Evolutionary conservation across 805 yeast genomes (phyloP), one percentile per base, ranked within the genome.

Genomic region (Cephaloascus fragrans): DNA sequence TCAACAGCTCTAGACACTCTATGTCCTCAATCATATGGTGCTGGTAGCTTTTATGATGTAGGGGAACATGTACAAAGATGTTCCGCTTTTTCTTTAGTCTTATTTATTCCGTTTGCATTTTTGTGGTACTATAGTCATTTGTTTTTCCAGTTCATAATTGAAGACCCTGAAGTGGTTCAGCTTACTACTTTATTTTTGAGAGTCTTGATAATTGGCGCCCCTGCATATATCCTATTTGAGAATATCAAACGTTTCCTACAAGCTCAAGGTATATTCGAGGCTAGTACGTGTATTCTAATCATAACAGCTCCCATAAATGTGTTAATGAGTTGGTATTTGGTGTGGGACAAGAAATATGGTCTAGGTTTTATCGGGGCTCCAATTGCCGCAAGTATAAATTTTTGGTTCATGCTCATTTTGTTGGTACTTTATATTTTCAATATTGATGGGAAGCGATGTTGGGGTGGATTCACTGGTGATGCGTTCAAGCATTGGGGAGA

Each of bases 381-480:
- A 2, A 55, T 65, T 6, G 69, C 71, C 15, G 55, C 69, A 3
- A 62, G 59, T 3, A 49, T 64, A 39, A 67, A 67, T 41, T 67
- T 64, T 46, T 67, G 68, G 64, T 38, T 63, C 35, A 65, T 65
- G 69, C 53, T 52, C 14, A 15, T 60, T 4, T 47, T 67, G 29
- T 47, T 67, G 32, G 52, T 64, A 3, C 38, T 63, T 26, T 66
- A 66, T 46, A 67, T 2, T 41, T 12, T 64, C 0, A 71, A 62
- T 43, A 55, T 81, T 31, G 85, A 82, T 47, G 90, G 89, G 1
- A 57, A 56, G 20, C 70, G 73, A 47, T 83, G 90, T 49, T 83
- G 90, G 90, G 71, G 63, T 44, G 90, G 90, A 0, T 64, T 75
- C 23, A 46, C 71, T 0, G 28, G 47, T 2, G 60, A 62, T 38